phyloP scores from a whole-genome alignment of 2,329 filamentous ascomycete genomes.

The Lizonia empirigonia region DNA sequence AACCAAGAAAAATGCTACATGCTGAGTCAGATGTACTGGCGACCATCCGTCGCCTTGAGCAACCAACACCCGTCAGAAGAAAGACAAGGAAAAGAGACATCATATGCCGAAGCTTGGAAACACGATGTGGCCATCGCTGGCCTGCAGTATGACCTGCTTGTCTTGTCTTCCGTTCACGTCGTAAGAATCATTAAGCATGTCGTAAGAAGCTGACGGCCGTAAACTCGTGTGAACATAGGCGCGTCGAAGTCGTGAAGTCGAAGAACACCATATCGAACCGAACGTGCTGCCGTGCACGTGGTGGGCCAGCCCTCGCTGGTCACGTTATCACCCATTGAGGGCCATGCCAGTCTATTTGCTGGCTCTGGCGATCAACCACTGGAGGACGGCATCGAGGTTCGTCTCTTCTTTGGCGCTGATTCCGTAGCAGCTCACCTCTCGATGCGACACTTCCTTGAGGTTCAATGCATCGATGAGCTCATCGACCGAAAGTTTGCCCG shows the following conservation, averaged over 20 bases:
- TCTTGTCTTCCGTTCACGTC: slow-evolving; percentile 58
- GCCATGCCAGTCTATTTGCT: slow-evolving; percentile 49
- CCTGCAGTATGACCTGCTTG: slow-evolving; percentile 52
- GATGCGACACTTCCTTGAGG: slow-evolving; percentile 83
- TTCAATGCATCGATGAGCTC: slow-evolving; percentile 93
- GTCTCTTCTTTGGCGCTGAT: slow-evolving; percentile 99
- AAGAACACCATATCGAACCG: slow-evolving; percentile 27
- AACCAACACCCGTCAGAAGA: slow-evolving; percentile 1
- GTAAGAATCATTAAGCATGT: slow-evolving; percentile 59
- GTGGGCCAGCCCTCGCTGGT: slow-evolving; percentile 23
- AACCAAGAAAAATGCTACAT: slow-evolving; percentile 15
- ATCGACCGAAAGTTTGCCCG: slow-evolving; percentile 89
- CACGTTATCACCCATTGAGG: slow-evolving; percentile 29
- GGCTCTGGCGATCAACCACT: slow-evolving; percentile 93
- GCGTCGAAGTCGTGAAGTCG: slow-evolving; percentile 42
- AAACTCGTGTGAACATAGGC: slow-evolving; percentile 43
- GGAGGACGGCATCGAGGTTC: slow-evolving; percentile 93
- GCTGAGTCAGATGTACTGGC: slow-evolving; percentile 8
- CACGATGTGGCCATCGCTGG: slow-evolving; percentile 56
- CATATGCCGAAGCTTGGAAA: slow-evolving; percentile 41
- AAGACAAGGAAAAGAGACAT: slow-evolving; percentile 18
- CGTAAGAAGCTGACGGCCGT: slow-evolving; percentile 50
- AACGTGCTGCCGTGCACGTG: slow-evolving; percentile 32
- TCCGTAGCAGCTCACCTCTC: slow-evolving; percentile 97
- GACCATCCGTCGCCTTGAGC: background rate